phyloP scores from a whole-genome alignment of 768 basidiomycete genomes.

The Udeniomyces megalosporus region DNA sequence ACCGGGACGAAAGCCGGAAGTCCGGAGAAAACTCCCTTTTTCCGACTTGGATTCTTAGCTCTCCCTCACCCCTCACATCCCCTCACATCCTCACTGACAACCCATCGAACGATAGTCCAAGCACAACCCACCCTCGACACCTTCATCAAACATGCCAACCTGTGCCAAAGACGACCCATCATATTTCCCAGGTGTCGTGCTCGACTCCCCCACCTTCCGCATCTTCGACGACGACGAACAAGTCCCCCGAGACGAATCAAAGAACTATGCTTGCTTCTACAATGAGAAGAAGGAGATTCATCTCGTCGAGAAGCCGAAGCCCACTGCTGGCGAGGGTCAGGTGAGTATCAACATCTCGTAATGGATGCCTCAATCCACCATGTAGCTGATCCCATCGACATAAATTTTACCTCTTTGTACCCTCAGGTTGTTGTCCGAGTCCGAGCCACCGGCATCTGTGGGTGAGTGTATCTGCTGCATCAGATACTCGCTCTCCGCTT shows the following conservation, averaged over 20 bases:
- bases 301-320: slow-evolving; percentile 29
- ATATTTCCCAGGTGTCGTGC: slow-evolving; percentile 28
- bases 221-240: slow-evolving; percentile 18
- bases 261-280: slow-evolving; percentile 19
- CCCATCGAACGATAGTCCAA: too few relatives aligned
- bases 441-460: slow-evolving; percentile 32
- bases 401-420: background rate
- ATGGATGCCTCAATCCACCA: background rate
- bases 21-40: too few relatives aligned
- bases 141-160: too few relatives aligned
- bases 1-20: too few relatives aligned
- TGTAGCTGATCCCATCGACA: too few relatives aligned
- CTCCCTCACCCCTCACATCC: too few relatives aligned
- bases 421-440: slow-evolving; percentile 28
- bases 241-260: slow-evolving; percentile 17
- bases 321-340: slow-evolving; percentile 4
- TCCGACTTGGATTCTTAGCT: too few relatives aligned
- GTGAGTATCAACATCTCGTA: background rate
- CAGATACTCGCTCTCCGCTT: too few relatives aligned
- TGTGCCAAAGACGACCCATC: too few relatives aligned
- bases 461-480: slow-evolving; percentile 18
- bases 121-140: too few relatives aligned
- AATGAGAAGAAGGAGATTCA: slow-evolving; percentile 28
- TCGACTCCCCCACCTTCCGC: slow-evolving; percentile 28
- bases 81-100: too few relatives aligned